Base-by-base conservation (phyloP, 306 rosid species). In the Sindora glabra region DNA sequence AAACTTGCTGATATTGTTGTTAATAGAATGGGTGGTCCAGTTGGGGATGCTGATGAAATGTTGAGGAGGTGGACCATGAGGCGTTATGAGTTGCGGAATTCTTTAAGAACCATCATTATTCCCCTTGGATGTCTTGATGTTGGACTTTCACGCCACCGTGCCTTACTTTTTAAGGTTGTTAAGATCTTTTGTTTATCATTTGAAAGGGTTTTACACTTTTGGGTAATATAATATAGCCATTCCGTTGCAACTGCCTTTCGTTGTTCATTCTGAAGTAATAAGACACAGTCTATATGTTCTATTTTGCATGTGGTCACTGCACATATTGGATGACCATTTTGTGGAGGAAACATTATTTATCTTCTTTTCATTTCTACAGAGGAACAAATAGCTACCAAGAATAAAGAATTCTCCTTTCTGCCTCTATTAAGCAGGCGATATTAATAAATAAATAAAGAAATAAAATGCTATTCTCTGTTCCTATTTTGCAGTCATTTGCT, bases 81-180 rank as follows among this genome's bases (percentile, higher is more conserved):
- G 82, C 82, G 95, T 69, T 71, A 72, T 56, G 91, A 89, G 50
- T 72, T 89, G 37, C 77, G 86, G 68, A 71, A 79, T 79, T 84
- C 83, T 49, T 68, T 77, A 53, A 75, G 73, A 22, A 80, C 91
- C 34, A 64, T 75, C 40, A 76, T 86, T 74, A 86, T 94, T 69
- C 97, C 99, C 58, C 88, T 89, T 19, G 97, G 99, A 38, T 36
- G 56, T 65, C 92, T 94, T 71, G 99, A 94, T 70, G 74, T 94
- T 56, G 99, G 97, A 77, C 99, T 94, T 82, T 87, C 97, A 13
- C 95, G 99, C 65, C 97, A 94, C 67, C 81, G 99, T 48, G 97
- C 99, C 68, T 80, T 94, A 47, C 99, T 94, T 56, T 94, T 94
- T 66, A 94, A 94, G 97, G 99, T 85, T 74, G 71, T 65, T n/a